Base-by-base conservation (phyloP, 2,329 filamentous ascomycete species). In the Diaporthe ampelina region DNA sequence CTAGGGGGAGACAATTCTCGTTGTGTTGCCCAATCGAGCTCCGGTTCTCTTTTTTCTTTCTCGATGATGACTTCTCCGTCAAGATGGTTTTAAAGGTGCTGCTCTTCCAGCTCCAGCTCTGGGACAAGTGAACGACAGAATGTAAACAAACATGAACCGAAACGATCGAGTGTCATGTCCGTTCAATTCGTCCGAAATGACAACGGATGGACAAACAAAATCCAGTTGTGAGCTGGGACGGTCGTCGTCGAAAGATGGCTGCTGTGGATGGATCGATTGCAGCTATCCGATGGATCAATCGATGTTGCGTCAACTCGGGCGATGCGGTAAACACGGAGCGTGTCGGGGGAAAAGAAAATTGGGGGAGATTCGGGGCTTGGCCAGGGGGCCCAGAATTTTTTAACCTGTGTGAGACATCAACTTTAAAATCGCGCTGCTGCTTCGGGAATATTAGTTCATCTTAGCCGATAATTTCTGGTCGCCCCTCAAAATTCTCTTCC, bases 381-480 rank as follows among this genome's bases (percentile, higher is more conserved):
- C 48, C 32, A 54, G 32, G 63, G 63, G 63, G 48, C 63, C 63
- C 48, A 40, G 48, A 68, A 21, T 68, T 67, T 67, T 67, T 68
- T 52, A 24, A 54, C 63, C 26, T 54, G 63, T 54, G 63, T 54
- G 63, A 68, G 63, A 68, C 63, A 68, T 68, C 48, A 68, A 68
- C 63, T 68, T 68, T 68, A 68, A 68, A 68, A 68, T 68, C 63
- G 63, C 63, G 63, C 63, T 68, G 48, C 63, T 68, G 48, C 63
- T 54, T 68, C 48, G 63, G 63, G 48, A 68, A 54, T 68, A 68
- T 68, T 68, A 54, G 48, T 68, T 68, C 63, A 68, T 54, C 48
- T 68, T 68, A 68, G 63, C 63, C 63, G 63, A 68, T 19, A 54
- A 68, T 68, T 68, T 68, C 63, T 68, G 63, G 45, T 54, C 48